Base-by-base conservation (phyloP, 345 rosid species). In the Melaleuca alternifolia region DNA sequence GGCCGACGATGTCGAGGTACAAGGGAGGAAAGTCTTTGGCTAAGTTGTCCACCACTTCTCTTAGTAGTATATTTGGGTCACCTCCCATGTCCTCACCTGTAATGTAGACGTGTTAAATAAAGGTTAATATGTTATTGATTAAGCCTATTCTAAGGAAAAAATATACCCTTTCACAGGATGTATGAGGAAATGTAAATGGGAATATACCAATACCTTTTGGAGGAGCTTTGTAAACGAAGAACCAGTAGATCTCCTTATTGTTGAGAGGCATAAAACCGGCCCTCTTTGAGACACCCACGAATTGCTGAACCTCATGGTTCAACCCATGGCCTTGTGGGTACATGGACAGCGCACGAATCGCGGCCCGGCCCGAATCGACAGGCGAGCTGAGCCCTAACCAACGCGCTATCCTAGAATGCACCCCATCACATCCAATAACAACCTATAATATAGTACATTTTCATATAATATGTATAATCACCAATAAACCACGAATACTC, bases 381-480 rank as follows among this genome's bases (percentile, higher is more conserved):
- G 90, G 86, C 21, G 83, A 82, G 6, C 86, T 11, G 1, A 91
- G 88, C 61, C 92, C 91, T 24, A 92, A 50, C 91, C 89, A 89
- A 3, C 79, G 85, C 30, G 92, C 91, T 30, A 91, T 89, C 50
- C 85, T 65, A 1, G 92, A 92, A 85, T 90, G 91, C 46, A 87
- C 87, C 86, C 94, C 94, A 26, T 92, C 93, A 83, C 91, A 91
- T 53, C 94, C 93, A 10, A 91, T 89, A 83, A 89, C 79, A 7
- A 87, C 89, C 91, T 88, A 52, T 11, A 30, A 51, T 21, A 26
- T 14, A 51, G 41, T 4, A 2, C 41, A 41, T 41, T 2, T 41
- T 41, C 41, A 41, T 41, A 41, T 41, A 4, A 41, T 41, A 41
- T 41, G 4, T 46, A 71, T 5, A 33, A 20, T 59, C 79, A 46